A percentile compares a stretch with the other conserved stretches of the same genome.
Conservation (phyloP, 352 stramenopile species). For the Aphanomyces astaci region DNA sequence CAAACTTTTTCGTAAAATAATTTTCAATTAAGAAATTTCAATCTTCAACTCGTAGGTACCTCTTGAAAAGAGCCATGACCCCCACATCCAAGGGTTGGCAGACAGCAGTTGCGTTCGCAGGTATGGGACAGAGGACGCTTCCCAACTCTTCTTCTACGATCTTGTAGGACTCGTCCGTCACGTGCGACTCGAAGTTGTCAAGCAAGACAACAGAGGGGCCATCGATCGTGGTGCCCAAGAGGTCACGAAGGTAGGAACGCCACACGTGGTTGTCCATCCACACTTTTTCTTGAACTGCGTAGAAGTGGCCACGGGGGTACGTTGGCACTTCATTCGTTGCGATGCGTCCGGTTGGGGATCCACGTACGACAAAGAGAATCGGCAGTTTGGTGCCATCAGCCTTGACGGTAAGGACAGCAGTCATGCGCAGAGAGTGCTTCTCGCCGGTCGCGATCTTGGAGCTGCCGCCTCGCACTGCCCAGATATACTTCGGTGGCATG, state of each 20-base stretch:
- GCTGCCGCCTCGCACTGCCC: too few species aligned
- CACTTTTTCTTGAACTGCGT: too few species aligned
- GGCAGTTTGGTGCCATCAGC: slow-evolving; percentile 27
- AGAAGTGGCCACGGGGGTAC: slow-evolving; percentile 22
- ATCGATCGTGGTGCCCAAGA: slow-evolving; percentile 10
- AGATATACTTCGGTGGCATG: too few species aligned
- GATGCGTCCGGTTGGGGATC: slow-evolving; percentile 19
- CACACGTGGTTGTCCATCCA: slow-evolving; percentile 25
- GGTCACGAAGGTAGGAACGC: slow-evolving; percentile 15
- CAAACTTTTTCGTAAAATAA: too few species aligned
- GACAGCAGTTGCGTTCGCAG: slow-evolving; percentile 22
- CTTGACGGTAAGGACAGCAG: slow-evolving; percentile 20
- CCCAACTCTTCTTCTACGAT: slow-evolving; percentile 1
- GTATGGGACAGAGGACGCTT: not conserved
- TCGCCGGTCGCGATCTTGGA: too few species aligned
- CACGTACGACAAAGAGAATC: slow-evolving; percentile 26
- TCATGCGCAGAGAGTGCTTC: slow-evolving; percentile 19
- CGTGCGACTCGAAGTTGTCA: slow-evolving; percentile 28
- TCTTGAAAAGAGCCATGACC: slow-evolving; percentile 23
- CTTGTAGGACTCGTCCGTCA: not conserved
- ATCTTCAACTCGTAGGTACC: slow-evolving; percentile 6
- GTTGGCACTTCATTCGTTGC: slow-evolving; percentile 14
- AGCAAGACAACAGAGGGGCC: slow-evolving; percentile 22
- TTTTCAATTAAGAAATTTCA: too few species aligned
- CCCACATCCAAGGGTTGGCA: slow-evolving; percentile 23